These are phyloP conservation scores for Selaginella moellendorffii DNA, from an alignment of 75 land plant genomes.

Conservation along the genomic window DNA sequence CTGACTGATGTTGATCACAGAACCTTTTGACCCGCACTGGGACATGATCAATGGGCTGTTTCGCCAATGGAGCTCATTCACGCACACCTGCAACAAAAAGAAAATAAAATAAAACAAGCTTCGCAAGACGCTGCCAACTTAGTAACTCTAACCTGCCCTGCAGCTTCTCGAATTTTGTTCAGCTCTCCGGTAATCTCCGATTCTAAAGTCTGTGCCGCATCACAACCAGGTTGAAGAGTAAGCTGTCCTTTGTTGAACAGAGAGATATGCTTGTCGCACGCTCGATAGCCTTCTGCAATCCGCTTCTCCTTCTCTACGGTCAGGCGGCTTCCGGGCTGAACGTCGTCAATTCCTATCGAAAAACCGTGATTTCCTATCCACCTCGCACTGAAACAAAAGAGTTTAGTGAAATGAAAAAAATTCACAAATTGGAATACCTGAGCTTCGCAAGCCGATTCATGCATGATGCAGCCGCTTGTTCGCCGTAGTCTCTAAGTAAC, in stretches of 20 bases:
- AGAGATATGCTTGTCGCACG: constrained; percentile 48
- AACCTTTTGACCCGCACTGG: constrained; percentile 94
- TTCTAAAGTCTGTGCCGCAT: constrained; percentile 77
- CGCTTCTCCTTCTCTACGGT: constrained; percentile 29
- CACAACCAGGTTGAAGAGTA: constrained; percentile 47
- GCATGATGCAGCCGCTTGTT: constrained; percentile 82
- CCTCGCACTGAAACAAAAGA: constrained; percentile 50
- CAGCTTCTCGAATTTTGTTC: constrained; percentile 52
- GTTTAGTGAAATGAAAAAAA: neutral
- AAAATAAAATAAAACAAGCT: neutral
- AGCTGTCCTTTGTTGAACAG: constrained; percentile 46
- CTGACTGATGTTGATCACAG: constrained; percentile 81
- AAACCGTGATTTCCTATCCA: constrained; percentile 99
- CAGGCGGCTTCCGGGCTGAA: constrained; percentile 58
- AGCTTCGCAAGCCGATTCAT: constrained; percentile 98
- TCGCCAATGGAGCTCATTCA: constrained; percentile 65
- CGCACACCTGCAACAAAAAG: constrained; percentile 40
- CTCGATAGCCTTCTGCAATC: constrained; percentile 38
- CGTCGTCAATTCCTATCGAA: constrained; percentile 97
- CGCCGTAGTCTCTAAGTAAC: constrained; percentile 72
- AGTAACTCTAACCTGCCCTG: constrained; percentile 37
- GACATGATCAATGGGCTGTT: constrained; percentile 97
- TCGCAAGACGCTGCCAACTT: too few species aligned
- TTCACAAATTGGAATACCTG: constrained; percentile 30
- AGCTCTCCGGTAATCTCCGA: constrained; percentile 41